Base-by-base conservation (phyloP, 106 monocot genomes). In the Vanilla planifolia region DNA sequence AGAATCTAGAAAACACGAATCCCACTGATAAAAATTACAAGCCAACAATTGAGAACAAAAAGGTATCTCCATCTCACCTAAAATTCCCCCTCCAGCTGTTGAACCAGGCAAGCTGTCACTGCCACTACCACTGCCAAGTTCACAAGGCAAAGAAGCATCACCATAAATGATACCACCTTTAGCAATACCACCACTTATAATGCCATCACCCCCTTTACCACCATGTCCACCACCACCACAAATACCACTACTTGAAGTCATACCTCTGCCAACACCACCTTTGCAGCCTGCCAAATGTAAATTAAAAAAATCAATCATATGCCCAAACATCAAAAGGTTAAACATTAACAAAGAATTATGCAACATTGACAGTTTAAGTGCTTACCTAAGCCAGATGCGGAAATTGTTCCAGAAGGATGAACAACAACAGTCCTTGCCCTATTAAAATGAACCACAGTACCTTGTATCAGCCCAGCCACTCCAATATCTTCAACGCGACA, bases 401-500 rank as follows among this genome's bases (percentile, higher is more conserved):
- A 91, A 60, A 98, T 88, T 35, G 44, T 63, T 46, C 96, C 96
- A 52, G 81, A 71, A 65, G 79, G 27, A 16, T 85, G 76, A 9
- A 98, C 91, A 70, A 72, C 73, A 60, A 98, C 84, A 70, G 76
- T 87, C 70, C 91, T 78, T 50, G 96, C 84, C 35, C 81, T 61
- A 44, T 98, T 80, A 68, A 98, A 88, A 82, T 98, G 96, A 60
- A 98, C 45, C 19, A 98, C 96, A 59, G 87, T 82, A 70, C 96
- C 96, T 71, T 98, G 76, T 47, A 98, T 63, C 32, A 84, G 71
- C 10, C 96, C 96, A 24, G 62, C 55, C 62, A 98, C 84, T 67
- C 74, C 73, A 70, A 98, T 88, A 77, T 98, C 96, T 67, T 98
- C 96, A 60, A 98, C 96, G 64, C 96, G 96, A 63, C 96, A 98